Evolutionary conservation across 2,329 filamentous ascomycete genomes (phyloP), one percentile per base, ranked within the genome.

Genomic region (Fusarium torulosum): DNA sequence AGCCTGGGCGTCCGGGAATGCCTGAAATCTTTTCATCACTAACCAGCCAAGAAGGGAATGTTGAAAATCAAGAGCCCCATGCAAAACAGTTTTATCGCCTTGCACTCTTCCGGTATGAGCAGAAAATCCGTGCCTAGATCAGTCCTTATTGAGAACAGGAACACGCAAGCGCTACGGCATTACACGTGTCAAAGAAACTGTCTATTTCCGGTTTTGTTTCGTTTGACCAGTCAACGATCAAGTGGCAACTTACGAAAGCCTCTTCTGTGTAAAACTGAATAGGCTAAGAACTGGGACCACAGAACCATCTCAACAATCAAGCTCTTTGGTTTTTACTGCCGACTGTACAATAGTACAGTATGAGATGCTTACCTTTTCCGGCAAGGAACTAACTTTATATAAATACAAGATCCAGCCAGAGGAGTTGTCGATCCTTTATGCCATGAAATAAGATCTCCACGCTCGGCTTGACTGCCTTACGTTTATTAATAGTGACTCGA

Each of bases 331-430:
- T n/a, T n/a, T n/a, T n/a, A n/a, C 13, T 37, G 19, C 6, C 23
- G 23, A 9, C 9, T 19, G 3, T 19, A 19, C 15, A 37, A n/a
- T n/a, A 35, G 6, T 37, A 8, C 7, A 37, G 7, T 37, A 37
- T n/a, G 17, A 17, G 17, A 19, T 33, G 33, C 21, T 51, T 59
- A 45, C 58, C 50, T 37, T 43, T 56, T 71, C 45, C 45, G 25
- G 57, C 44, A 59, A 62, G 42, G 53, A 61, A 67, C 63, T 27
- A 67, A 65, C n/a, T 38, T 46, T 9, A 35, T 13, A n/a, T n/a
- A 13, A 17, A n/a, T n/a, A 10, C 8, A 37, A 27, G 33, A 55
- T 31, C 40, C 27, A 19, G 15, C 35, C 33, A 55, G 17, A 23
- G 23, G 2, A 21, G 33, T 19, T n/a, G 41, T 47, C 41, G 51